Conservation (phyloP, 805 yeast genomes). For the Suhomyces emberorum region DNA sequence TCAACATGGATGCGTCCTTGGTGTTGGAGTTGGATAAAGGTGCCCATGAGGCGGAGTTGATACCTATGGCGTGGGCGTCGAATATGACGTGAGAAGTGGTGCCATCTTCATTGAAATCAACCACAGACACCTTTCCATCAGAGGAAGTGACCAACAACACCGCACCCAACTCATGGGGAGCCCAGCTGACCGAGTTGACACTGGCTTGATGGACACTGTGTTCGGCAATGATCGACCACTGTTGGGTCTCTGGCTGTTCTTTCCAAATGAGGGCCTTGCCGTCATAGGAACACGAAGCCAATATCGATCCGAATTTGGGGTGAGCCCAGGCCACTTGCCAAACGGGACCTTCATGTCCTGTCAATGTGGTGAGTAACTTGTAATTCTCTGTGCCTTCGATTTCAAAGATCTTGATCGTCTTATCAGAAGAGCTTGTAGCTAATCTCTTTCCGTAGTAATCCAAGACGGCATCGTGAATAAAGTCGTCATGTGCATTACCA, state of each 20-base stretch:
- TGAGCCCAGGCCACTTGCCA: conserved; percentile 99
- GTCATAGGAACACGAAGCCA: conserved; percentile 94
- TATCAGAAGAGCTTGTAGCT: conserved; percentile 96
- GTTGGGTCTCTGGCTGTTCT: conserved; percentile 71
- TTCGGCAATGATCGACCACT: conserved; percentile 84
- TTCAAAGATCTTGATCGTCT: conserved; percentile 91
- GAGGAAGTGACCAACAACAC: conserved; percentile 85
- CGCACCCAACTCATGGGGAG: conserved; percentile 96
- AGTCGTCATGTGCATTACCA: conserved; percentile 86
- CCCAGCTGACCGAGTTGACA: conserved; percentile 94
- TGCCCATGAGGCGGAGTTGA: conserved; percentile 94
- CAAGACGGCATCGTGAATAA: conserved; percentile 94
- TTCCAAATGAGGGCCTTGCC: conserved; percentile 95
- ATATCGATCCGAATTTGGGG: conserved; percentile 92
- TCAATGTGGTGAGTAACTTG: conserved; percentile 75
- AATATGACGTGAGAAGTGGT: conserved; percentile 60
- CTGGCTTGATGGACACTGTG: conserved; percentile 90
- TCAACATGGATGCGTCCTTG: conserved; percentile 25
- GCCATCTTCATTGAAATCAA: conserved; percentile 90
- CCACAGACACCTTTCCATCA: conserved; percentile 87
- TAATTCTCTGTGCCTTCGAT: conserved; percentile 79
- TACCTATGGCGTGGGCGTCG: conserved; percentile 91
- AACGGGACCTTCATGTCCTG: conserved; percentile 96
- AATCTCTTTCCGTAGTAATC: conserved; percentile 95
- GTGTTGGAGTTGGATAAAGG: conserved; percentile 43